These are phyloP conservation scores for Aspergillus sclerotioniger DNA, from an alignment of 495 filamentous ascomycete genomes.

Conservation along the genomic window DNA sequence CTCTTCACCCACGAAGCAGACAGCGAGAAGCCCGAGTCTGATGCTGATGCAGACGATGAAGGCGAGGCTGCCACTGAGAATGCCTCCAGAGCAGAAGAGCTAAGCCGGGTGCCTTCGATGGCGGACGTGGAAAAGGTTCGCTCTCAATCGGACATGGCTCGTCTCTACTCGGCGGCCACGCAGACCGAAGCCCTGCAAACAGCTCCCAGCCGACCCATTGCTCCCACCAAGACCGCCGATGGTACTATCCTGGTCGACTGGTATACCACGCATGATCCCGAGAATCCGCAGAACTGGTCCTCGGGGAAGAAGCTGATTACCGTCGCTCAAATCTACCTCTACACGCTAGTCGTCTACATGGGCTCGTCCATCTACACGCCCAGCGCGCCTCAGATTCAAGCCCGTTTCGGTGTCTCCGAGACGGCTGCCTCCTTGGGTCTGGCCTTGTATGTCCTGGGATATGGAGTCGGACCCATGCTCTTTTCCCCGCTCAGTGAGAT, in stretches of 20 bases:
- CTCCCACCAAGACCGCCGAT: conserved; percentile 6
- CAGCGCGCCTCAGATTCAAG: conserved; percentile 17
- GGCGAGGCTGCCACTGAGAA: not conserved
- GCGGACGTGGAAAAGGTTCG: conserved; percentile 1
- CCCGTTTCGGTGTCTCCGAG: conserved; percentile 32
- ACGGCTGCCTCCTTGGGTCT: conserved; percentile 40
- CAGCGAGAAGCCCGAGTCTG: not conserved
- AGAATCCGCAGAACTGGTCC: conserved; percentile 45
- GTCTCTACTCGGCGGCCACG: not conserved
- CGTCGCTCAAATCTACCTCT: conserved; percentile 7
- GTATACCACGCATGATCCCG: conserved; percentile 34
- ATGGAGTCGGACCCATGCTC: conserved; percentile 43
- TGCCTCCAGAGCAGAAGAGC: not conserved
- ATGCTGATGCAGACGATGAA: not conserved
- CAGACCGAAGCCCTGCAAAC: conserved; percentile 5
- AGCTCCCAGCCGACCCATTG: not conserved
- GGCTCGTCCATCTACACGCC: conserved; percentile 16
- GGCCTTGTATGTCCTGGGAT: conserved; percentile 47
- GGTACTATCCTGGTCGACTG: conserved; percentile 30
- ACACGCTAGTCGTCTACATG: conserved; percentile 24
- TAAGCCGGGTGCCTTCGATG: conserved; percentile 6
- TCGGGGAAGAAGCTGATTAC: conserved; percentile 31
- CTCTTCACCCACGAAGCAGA: conserved; percentile 1
- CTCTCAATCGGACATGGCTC: not conserved
- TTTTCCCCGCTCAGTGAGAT: conserved; percentile 47